Evolutionary conservation across 129 eudicot species (phyloP), one percentile per base, ranked within the genome.

Genomic region (Rutidosis leptorrhynchoides): DNA sequence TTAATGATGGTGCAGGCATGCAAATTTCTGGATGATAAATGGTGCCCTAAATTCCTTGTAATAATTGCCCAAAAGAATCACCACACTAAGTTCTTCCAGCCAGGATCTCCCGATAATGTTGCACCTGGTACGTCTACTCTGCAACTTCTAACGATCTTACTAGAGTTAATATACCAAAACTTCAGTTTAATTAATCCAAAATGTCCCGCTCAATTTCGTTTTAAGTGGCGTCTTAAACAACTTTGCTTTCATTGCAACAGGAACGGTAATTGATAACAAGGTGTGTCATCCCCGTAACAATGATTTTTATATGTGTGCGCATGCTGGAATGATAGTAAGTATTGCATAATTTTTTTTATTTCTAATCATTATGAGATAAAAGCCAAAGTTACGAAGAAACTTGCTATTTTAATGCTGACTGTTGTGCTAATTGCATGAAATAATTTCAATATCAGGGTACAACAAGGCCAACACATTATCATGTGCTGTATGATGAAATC

Each of bases 391-490:
- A 46, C 19, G 1, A 33, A n/a, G 24, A 49, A n/a, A 49, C 3
- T 49, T 49, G 24, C 24, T 19, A n/a, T 7, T 49, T 5, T n/a
- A 14, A 65, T 43, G 6, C 12, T 26, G 23, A 20, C n/a, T 48
- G 7, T 15, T 6, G 5, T 14, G 42, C n/a, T 23, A 52, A 23
- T 32, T 5, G 16, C 1, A 30, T 46, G 22, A 65, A 58, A n/a
- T 35, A n/a, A 11, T 58, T 29, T 33, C 7, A 46, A 33, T 11
- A 73, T 58, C 78, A 90, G 97, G 97, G 97, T 29, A 90, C 97
- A 0, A 83, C 95, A 3, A 67, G 97, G 80, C 97, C 97, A 1
- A 90, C 96, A 0, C 96, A 87, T 67, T 90, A 90, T 67, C 93
- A 84, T 79, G 93, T 90, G 35, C 74, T 90, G 57, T 72, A 67